Percentiles rank a stretch among this genome's conserved stretches.
Evolutionary conservation across 2,329 filamentous ascomycete genomes (phyloP).

Genomic region (Calonectria multiphialidica): DNA sequence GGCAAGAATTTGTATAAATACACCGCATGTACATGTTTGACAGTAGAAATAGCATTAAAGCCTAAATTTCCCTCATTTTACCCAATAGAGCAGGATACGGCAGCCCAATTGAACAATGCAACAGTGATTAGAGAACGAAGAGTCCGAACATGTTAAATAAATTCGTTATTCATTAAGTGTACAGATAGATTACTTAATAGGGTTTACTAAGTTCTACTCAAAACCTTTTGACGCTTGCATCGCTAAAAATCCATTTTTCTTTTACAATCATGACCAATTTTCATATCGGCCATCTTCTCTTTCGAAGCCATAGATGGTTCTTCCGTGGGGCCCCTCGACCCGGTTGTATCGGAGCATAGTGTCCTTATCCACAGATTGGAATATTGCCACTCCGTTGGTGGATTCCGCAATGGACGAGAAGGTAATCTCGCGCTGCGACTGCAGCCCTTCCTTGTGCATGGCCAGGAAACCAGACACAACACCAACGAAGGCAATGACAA

Average conservation of each 20-base stretch:
- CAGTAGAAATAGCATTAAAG: too few relatives aligned
- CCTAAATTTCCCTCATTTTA: too few relatives aligned
- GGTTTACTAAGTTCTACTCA: neutral
- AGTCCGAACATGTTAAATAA: neutral
- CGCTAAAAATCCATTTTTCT: too few relatives aligned
- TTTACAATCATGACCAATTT: neutral
- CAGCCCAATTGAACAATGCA: too few relatives aligned
- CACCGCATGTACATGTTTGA: too few relatives aligned
- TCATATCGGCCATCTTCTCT: neutral
- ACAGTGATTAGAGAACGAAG: too few relatives aligned
- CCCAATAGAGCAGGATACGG: too few relatives aligned
- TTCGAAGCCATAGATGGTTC: conserved; percentile 1
- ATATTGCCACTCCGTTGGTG: conserved; percentile 24
- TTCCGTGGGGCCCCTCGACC: neutral
- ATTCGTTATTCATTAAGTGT: neutral
- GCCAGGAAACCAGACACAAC: conserved; percentile 29
- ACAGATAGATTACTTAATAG: neutral
- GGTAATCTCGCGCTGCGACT: conserved; percentile 30
- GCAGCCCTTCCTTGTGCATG: conserved; percentile 31
- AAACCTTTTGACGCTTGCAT: too few relatives aligned
- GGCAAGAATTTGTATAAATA: too few relatives aligned
- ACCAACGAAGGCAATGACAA: conserved; percentile 20
- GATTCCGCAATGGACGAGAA: conserved; percentile 31
- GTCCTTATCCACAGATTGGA: neutral
- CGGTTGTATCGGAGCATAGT: neutral